Evolutionary conservation across 306 rosid genomes (phyloP), one percentile per base, ranked within the genome.

Genomic region (Trifolium repens): DNA sequence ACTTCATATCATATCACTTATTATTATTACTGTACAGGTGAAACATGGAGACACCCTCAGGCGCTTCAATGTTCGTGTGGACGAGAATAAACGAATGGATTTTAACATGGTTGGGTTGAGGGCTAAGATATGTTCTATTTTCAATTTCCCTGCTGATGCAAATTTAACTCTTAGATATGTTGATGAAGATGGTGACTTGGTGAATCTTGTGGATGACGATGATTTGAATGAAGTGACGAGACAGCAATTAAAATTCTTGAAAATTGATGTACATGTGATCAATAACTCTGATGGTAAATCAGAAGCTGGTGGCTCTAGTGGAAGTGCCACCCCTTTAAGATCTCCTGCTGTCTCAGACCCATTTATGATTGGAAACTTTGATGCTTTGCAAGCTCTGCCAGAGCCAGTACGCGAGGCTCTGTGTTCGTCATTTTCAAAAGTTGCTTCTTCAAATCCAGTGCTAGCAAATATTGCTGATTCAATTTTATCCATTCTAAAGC

Each of bases 181-280:
- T 15, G 99, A 96, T 46, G 99, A 96, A 83, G 99, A 96, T 79
- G 99, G 98, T 1, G 99, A 96, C 84, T 50, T 74, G 24, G 98
- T 96, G 62, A 80, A 96, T 19, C 86, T 96, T 1, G 92, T 83
- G 64, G 93, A 90, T 64, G 97, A 90, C 40, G 90, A 85, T 73
- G 99, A 96, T 85, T 84, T 96, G 68, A 80, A 27, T 69, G 99
- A 96, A 67, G 85, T 84, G 76, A 79, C 84, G 97, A 84, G 76
- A 78, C 99, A 96, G 83, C 39, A 65, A 24, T 76, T 96, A 57
- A 90, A 83, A 53, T 90, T 89, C 82, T 77, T 92, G 91, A 90
- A 80, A 78, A 92, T 96, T 69, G 79, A 85, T 66, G 92, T 96
- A 8, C 87, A 83, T 15, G 42, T 79, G 82, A 74, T 53, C 15